phyloP scores from a whole-genome alignment of 805 yeast species.

The Kuraishia piskuri region DNA sequence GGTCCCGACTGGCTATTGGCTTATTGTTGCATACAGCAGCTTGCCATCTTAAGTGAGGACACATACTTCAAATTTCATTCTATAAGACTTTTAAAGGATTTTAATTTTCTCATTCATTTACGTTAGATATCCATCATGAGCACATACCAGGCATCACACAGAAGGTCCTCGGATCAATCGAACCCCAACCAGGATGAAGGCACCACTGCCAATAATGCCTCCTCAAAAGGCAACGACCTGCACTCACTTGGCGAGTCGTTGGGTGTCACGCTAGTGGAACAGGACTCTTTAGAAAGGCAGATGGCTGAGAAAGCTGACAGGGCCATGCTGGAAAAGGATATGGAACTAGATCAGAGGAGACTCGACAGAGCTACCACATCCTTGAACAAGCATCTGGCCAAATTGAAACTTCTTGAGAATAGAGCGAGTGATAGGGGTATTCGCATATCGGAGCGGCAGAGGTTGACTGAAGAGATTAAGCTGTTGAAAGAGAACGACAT shows the following conservation, averaged over 20 bases:
- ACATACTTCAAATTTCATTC: too few species aligned
- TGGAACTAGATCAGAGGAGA: slow-evolving; percentile 68
- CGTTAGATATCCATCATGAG: neutral
- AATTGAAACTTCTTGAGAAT: slow-evolving; percentile 37
- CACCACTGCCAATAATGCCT: neutral
- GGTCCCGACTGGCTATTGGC: too few species aligned
- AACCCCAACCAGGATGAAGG: neutral
- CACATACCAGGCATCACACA: neutral
- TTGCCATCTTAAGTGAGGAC: too few species aligned
- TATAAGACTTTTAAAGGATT: too few species aligned
- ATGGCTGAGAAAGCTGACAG: slow-evolving; percentile 65
- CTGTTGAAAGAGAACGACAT: slow-evolving; percentile 43
- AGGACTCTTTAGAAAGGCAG: slow-evolving; percentile 65
- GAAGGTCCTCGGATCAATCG: neutral
- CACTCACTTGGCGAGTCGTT: slow-evolving; percentile 19
- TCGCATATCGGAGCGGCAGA: slow-evolving; percentile 56
- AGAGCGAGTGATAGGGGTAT: slow-evolving; percentile 44
- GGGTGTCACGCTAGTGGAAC: slow-evolving; percentile 64
- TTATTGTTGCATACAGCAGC: too few species aligned
- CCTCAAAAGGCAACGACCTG: neutral
- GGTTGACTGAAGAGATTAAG: slow-evolving; percentile 43
- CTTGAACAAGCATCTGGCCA: slow-evolving; percentile 31
- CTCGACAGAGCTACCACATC: slow-evolving; percentile 56
- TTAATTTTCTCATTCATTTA: too few species aligned
- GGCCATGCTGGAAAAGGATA: slow-evolving; percentile 50